Evolutionary conservation across 1,284 basidiomycete genomes (phyloP), one percentile per base, ranked within the genome.

Genomic region (Apiotrichum mycotoxinovorans): DNA sequence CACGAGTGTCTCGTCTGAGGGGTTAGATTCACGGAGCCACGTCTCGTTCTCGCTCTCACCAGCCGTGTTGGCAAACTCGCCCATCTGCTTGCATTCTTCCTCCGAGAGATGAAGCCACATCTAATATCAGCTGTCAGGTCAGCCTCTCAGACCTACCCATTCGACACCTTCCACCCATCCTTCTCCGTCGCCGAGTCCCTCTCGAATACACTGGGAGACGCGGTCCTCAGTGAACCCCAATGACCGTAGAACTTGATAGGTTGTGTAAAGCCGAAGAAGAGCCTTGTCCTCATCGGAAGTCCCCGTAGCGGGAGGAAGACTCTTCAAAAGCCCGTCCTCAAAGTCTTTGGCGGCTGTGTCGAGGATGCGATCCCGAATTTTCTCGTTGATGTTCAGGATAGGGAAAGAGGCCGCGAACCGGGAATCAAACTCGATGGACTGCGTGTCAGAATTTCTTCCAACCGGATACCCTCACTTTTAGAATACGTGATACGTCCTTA

Each of bases 101-200:
- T 86, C 84, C 2, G 82, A 72, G 65, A 86, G 86, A 72, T 87
- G 82, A 4, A 86, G 68, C 74, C 83, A 85, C 56, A 93, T 80
- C 90, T 92, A 60, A 20, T 34, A 25, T 66, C 44, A 58, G 56
- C 51, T 62, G 34, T 42, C 5, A 25, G 1, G 9, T 41, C 20
- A 12, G 2, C 18, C 12, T 1, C 17, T 15, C n/a, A 20, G 5
- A 74, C 85, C 60, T 66, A 94, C 92, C 91, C 92, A 96, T 68
- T 92, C 88, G 55, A 90, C 82, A n/a, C 89, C 92, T 55, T 94
- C 89, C 22, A 97, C 92, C 41, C 96, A 80, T 9, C 93, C 89
- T 20, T 89, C 79, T 1, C 85, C 70, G 2, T 77, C 66, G 18
- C 52, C 50, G 1, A 74, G 18, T 3, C 68, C 73, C 35, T 69